Evolutionary conservation across 2,329 filamentous ascomycete species (phyloP).

Genomic region (Ascocoryne sarcoides): DNA sequence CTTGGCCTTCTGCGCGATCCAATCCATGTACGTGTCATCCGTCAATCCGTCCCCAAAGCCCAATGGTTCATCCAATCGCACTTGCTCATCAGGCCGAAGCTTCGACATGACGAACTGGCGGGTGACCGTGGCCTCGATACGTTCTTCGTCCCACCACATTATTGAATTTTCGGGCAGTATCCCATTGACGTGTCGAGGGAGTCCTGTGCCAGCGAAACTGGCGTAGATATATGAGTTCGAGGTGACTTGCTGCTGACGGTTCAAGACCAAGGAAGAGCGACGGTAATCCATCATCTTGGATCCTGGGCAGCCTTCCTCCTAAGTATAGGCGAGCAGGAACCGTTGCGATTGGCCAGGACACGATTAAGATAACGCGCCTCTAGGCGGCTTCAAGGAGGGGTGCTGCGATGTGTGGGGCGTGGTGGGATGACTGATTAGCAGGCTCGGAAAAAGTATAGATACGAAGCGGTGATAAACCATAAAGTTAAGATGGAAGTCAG

Average conservation of each 20-base stretch:
- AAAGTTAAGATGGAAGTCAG: neutral
- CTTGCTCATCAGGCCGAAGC: conserved; percentile 53
- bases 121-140: conserved; percentile 62
- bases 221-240: conserved; percentile 25
- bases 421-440: neutral
- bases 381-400: conserved; percentile 8
- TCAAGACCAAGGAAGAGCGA: conserved; percentile 20
- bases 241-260: conserved; percentile 14
- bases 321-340: conserved; percentile 3
- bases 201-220: conserved; percentile 22
- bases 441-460: neutral
- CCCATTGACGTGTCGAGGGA: conserved; percentile 19
- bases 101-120: conserved; percentile 57
- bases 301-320: conserved; percentile 4
- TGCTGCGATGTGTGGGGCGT: conserved; percentile 5
- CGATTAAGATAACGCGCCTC: conserved; percentile 21
- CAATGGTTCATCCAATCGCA: conserved; percentile 52
- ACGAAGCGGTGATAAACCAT: neutral
- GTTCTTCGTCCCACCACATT: conserved; percentile 64
- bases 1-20: conserved; percentile 62
- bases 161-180: conserved; percentile 19
- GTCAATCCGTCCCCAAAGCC: conserved; percentile 59
- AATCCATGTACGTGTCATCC: conserved; percentile 69
- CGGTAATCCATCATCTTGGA: conserved; percentile 24
- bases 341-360: conserved; percentile 14